phyloP scores from a whole-genome alignment of 495 filamentous ascomycete genomes.

The Penicillium atrosanguineum region DNA sequence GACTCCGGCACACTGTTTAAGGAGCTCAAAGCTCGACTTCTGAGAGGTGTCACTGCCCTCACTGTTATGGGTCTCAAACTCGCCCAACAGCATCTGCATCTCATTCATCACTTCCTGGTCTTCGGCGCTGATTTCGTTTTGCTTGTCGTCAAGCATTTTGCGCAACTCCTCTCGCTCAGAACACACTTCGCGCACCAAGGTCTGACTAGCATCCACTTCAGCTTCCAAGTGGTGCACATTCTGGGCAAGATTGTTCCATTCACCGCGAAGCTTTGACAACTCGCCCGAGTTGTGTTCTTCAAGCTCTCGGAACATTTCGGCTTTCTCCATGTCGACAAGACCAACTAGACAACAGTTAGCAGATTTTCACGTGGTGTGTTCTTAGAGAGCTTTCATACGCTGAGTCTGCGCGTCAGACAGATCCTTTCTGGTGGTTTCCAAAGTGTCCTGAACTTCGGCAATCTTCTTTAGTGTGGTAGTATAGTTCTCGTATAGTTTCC shows the following conservation, averaged over 20 bases:
- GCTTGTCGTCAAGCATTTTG: constrained; percentile 40
- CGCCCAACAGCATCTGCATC: constrained; percentile 43
- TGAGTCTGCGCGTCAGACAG: constrained; percentile 40
- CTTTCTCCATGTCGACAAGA: constrained; percentile 48
- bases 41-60: constrained; percentile 32
- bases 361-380: constrained; percentile 1
- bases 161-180: constrained; percentile 44
- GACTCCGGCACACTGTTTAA: constrained; percentile 42
- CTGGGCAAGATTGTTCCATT: constrained; percentile 41
- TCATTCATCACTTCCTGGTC: constrained; percentile 44
- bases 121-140: constrained; percentile 37
- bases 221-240: constrained; percentile 42
- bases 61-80: constrained; percentile 36
- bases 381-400: constrained; percentile 27
- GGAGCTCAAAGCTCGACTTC: constrained; percentile 41
- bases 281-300: constrained; percentile 46
- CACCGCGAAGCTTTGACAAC: constrained; percentile 42
- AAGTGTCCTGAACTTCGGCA: constrained; percentile 38
- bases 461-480: constrained; percentile 40
- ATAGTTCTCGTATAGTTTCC: constrained; percentile 46
- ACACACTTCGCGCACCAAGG: constrained; percentile 40
- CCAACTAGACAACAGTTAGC: constrained; percentile 37
- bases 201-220: constrained; percentile 39
- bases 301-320: constrained; percentile 46
- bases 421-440: constrained; percentile 35